A percentile compares a stretch with the other conserved stretches of the same genome.
Evolutionary conservation across 1,284 basidiomycete genomes (phyloP).

Genomic region (Moniliophthora roreri): DNA sequence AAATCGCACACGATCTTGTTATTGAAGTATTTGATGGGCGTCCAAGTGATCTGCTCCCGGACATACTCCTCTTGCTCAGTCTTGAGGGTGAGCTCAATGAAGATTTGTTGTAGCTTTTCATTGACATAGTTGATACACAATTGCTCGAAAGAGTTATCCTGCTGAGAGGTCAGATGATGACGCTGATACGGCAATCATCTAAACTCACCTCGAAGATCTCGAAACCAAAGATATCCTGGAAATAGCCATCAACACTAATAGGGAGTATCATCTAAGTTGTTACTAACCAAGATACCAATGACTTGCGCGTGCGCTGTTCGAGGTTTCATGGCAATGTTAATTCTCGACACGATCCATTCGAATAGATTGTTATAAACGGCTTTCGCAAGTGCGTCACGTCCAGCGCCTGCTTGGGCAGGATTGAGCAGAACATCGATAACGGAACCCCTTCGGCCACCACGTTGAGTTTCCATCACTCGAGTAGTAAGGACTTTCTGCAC

Average conservation of each 20-base stretch:
- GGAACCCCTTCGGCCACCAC: slow-evolving; percentile 90
- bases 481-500: slow-evolving; percentile 88
- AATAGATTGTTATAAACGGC: slow-evolving; percentile 99
- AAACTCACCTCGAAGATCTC: slow-evolving; percentile 87
- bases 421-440: slow-evolving; percentile 98
- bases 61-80: slow-evolving; percentile 99
- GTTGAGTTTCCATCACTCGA: slow-evolving; percentile 90
- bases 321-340: slow-evolving; percentile 96
- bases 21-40: slow-evolving; percentile 97
- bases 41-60: slow-evolving; percentile 98
- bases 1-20: slow-evolving; percentile 98
- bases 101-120: slow-evolving; percentile 98
- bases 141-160: slow-evolving; percentile 99
- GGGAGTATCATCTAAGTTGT: neutral
- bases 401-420: slow-evolving; percentile 86
- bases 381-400: slow-evolving; percentile 92
- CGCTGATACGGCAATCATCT: neutral
- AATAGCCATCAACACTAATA: slow-evolving; percentile 3
- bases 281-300: slow-evolving; percentile 86
- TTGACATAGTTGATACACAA: slow-evolving; percentile 99
- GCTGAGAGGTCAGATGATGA: neutral
- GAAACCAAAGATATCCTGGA: slow-evolving; percentile 93
- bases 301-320: slow-evolving; percentile 76
- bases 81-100: slow-evolving; percentile 98
- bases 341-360: slow-evolving; percentile 97